These are phyloP conservation scores for Colletotrichum eremochloae DNA, from an alignment of 2,329 filamentous ascomycete genomes.

Conservation along the genomic window DNA sequence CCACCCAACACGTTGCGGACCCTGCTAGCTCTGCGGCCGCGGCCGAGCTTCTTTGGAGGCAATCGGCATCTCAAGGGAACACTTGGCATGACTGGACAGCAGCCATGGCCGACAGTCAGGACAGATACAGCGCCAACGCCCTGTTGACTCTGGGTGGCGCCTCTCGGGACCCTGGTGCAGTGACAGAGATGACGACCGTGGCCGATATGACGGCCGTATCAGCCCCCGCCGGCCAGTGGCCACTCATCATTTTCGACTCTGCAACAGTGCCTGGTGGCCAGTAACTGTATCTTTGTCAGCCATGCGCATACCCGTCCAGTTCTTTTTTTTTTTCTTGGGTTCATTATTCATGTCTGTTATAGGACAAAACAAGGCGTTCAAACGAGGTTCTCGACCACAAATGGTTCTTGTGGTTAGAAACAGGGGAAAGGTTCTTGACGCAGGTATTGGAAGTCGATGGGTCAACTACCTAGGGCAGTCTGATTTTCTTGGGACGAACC, in stretches of 20 bases:
- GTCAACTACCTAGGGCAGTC: background rate
- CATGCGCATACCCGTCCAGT: background rate
- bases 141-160: constrained; percentile 60
- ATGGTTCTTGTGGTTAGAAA: background rate
- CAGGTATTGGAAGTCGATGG: constrained; percentile 8
- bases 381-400: background rate
- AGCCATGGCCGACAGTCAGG: constrained; percentile 63
- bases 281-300: background rate
- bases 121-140: constrained; percentile 63
- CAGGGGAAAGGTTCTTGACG: constrained; percentile 4
- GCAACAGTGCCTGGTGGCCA: constrained; percentile 18
- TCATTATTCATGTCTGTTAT: background rate
- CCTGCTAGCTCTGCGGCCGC: constrained; percentile 44
- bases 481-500: constrained; percentile 1
- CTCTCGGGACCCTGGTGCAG: constrained; percentile 25
- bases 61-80: constrained; percentile 51
- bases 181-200: constrained; percentile 37
- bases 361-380: constrained; percentile 27
- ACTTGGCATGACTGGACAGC: constrained; percentile 69
- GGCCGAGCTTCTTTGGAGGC: constrained; percentile 52
- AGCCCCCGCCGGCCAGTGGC: constrained; percentile 37
- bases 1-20: constrained; percentile 52
- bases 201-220: constrained; percentile 34
- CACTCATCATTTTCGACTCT: constrained; percentile 35
- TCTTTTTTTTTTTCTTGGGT: background rate